Conservation (phyloP, 2,329 filamentous ascomycete genomes). For the Exophiala lecanii-corni region DNA sequence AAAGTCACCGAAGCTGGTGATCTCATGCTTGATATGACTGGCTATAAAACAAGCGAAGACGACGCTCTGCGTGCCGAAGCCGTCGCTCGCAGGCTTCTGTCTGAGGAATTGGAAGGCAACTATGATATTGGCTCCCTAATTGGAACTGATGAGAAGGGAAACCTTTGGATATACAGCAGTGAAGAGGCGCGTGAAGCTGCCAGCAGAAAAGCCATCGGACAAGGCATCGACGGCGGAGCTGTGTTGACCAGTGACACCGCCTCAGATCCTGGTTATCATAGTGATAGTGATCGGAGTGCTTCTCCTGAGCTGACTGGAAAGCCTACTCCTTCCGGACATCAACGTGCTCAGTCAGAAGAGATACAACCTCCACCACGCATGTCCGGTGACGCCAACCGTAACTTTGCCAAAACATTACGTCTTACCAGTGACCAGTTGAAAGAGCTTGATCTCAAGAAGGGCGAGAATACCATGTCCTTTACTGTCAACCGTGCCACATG, state of each 20-base stretch:
- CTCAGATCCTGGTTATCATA: slow-evolving; percentile 93
- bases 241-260: slow-evolving; percentile 69
- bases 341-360: slow-evolving; percentile 59
- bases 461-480: slow-evolving; percentile 92
- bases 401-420: slow-evolving; percentile 93
- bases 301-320: slow-evolving; percentile 60
- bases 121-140: slow-evolving; percentile 96
- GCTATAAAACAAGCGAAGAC: slow-evolving; percentile 90
- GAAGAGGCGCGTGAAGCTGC: slow-evolving; percentile 92
- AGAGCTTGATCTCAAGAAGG: slow-evolving; percentile 71
- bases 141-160: slow-evolving; percentile 89
- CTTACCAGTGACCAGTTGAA: slow-evolving; percentile 95
- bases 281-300: slow-evolving; percentile 65
- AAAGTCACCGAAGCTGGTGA: slow-evolving; percentile 90
- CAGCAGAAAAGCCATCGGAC: slow-evolving; percentile 57
- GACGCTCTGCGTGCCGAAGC: slow-evolving; percentile 88
- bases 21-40: slow-evolving; percentile 96
- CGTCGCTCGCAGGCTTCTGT: slow-evolving; percentile 85
- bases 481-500: slow-evolving; percentile 94
- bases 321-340: slow-evolving; percentile 39
- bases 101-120: slow-evolving; percentile 87
- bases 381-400: slow-evolving; percentile 67
- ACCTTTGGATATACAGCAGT: slow-evolving; percentile 99
- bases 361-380: slow-evolving; percentile 49
- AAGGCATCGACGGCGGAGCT: slow-evolving; percentile 46